Evolutionary conservation across 2,329 filamentous ascomycete species (phyloP).

Genomic region (Fonsecaea nubica): DNA sequence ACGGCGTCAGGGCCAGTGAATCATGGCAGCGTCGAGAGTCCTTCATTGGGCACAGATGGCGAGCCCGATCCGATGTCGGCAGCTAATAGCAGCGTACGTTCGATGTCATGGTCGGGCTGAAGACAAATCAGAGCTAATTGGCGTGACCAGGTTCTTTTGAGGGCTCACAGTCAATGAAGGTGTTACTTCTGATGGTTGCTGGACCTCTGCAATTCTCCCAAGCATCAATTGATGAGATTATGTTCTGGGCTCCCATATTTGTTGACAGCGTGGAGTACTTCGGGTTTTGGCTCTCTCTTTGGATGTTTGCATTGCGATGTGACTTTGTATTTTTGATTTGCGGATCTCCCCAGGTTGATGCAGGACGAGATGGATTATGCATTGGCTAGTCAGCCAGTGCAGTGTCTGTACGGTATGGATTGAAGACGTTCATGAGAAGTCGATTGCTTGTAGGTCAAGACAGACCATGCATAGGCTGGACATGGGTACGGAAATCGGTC

Average conservation of each 20-base stretch:
- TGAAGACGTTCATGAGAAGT: not conserved
- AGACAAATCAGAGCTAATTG: conserved; percentile 26
- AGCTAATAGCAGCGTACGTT: conserved; percentile 33
- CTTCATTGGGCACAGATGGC: conserved; percentile 65
- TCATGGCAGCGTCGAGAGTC: conserved; percentile 66
- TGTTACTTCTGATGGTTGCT: conserved; percentile 8
- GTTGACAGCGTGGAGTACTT: conserved; percentile 22
- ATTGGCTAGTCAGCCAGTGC: not conserved
- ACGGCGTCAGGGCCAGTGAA: conserved; percentile 70
- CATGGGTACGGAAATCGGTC: conserved; percentile 2
- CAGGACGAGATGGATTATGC: conserved; percentile 2
- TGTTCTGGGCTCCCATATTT: conserved; percentile 17
- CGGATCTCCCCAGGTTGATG: conserved; percentile 7
- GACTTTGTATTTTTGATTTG: conserved; percentile 1
- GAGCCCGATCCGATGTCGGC: conserved; percentile 63
- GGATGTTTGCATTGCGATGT: conserved; percentile 6
- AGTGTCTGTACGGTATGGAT: not conserved
- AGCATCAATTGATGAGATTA: conserved; percentile 26
- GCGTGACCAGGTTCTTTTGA: conserved; percentile 33
- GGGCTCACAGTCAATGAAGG: conserved; percentile 36
- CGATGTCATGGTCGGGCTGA: conserved; percentile 33
- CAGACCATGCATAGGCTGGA: not conserved
- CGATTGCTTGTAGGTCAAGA: conserved; percentile 1
- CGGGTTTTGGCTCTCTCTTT: conserved; percentile 7
- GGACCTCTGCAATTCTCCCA: conserved; percentile 10